Conservation (phyloP, 768 basidiomycete species). For the Glaciozyma antarctica region DNA sequence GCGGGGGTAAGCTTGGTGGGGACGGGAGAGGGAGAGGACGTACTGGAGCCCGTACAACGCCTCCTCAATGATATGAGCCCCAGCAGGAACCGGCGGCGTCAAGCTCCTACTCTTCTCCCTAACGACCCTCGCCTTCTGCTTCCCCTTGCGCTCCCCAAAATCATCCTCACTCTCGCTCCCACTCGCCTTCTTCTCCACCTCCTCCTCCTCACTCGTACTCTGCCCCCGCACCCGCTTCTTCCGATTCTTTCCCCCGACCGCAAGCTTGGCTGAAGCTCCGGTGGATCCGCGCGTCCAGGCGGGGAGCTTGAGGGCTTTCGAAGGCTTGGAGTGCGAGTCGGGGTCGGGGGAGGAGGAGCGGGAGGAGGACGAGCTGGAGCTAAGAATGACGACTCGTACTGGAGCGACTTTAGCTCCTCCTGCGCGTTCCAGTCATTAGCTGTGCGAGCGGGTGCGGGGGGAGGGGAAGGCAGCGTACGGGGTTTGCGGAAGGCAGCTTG, state of each 20-base stretch:
- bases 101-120: conserved; percentile 42
- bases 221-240: background rate
- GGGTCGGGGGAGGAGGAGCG: background rate
- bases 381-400: too few relatives aligned
- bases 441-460: too few relatives aligned
- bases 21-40: background rate
- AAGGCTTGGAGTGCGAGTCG: background rate
- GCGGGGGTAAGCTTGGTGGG: background rate
- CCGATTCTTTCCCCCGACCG: background rate
- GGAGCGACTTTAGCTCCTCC: too few relatives aligned
- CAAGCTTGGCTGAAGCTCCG: background rate
- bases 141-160: background rate
- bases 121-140: background rate
- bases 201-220: conserved; percentile 4
- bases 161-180: conserved; percentile 2
- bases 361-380: background rate
- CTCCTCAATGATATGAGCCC: background rate
- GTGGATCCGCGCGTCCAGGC: background rate
- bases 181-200: too few relatives aligned
- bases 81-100: background rate
- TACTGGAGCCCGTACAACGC: background rate
- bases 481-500: too few relatives aligned
- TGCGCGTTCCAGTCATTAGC: too few relatives aligned
- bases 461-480: too few relatives aligned
- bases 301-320: conserved; percentile 3